These are phyloP conservation scores for Ustilago bromivora DNA, from an alignment of 1,284 basidiomycete species.

Conservation along the genomic window DNA sequence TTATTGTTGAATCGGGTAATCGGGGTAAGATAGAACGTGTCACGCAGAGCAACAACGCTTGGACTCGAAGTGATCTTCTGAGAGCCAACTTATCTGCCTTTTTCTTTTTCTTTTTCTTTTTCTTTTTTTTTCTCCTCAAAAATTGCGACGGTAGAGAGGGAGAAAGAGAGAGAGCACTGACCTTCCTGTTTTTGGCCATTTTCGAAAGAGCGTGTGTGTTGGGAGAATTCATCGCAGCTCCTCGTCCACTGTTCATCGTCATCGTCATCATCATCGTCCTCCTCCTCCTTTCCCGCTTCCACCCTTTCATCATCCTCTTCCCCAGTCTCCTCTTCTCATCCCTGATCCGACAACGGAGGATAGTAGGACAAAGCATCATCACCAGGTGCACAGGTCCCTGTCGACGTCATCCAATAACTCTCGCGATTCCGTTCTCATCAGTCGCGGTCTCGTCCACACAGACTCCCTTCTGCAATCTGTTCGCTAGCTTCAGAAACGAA, in stretches of 20 bases:
- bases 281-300: neutral
- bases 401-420: neutral
- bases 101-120: conserved; percentile 3
- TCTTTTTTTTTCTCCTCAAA: conserved; percentile 8
- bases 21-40: conserved; percentile 18
- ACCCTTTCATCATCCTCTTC: neutral
- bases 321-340: neutral
- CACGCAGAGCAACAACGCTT: neutral
- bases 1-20: conserved; percentile 8
- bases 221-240: neutral
- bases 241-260: no score
- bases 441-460: neutral
- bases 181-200: conserved; percentile 2
- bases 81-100: neutral
- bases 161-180: conserved; percentile 10
- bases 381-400: neutral
- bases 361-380: neutral
- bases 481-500: neutral
- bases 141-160: neutral
- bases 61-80: conserved; percentile 22
- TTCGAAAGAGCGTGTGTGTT: conserved; percentile 2
- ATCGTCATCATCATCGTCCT: conserved; percentile 1
- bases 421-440: neutral
- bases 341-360: no score
- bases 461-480: neutral